These are phyloP conservation scores for Cudoniella acicularis DNA, from an alignment of 495 filamentous ascomycete species.

Conservation along the genomic window DNA sequence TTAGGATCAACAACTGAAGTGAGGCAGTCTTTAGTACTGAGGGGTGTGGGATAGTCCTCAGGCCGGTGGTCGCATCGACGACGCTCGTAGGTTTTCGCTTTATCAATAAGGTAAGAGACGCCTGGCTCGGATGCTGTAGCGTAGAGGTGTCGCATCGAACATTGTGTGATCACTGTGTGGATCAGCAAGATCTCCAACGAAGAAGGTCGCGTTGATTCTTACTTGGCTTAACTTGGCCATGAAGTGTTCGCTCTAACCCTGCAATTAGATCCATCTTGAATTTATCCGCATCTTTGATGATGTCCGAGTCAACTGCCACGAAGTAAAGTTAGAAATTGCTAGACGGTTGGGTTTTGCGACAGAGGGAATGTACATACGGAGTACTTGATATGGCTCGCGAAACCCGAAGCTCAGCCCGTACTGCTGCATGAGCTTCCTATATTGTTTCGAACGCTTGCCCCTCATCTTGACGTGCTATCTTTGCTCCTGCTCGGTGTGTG, in stretches of 20 bases:
- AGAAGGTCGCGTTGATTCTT: no score
- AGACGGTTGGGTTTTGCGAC: not conserved
- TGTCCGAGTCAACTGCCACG: constrained; percentile 66
- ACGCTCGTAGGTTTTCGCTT: constrained; percentile 73
- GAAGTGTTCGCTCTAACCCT: constrained; percentile 68
- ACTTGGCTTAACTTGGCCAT: constrained; percentile 83
- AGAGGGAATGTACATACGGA: constrained; percentile 50
- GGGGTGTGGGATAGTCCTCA: constrained; percentile 62
- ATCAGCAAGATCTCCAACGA: not conserved
- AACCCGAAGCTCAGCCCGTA: constrained; percentile 82
- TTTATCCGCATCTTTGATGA: constrained; percentile 65
- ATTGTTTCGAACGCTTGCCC: constrained; percentile 91
- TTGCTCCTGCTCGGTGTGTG: not conserved
- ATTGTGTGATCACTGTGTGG: constrained; percentile 56
- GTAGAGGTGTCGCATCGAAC: constrained; percentile 72
- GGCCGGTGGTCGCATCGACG: constrained; percentile 87
- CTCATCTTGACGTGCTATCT: constrained; percentile 54
- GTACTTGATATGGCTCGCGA: constrained; percentile 89
- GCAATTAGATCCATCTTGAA: constrained; percentile 80
- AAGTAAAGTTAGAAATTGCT: constrained; percentile 11
- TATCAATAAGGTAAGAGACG: constrained; percentile 56
- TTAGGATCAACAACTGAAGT: constrained; percentile 74
- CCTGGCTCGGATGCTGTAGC: constrained; percentile 48
- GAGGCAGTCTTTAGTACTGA: constrained; percentile 74
- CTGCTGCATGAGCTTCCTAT: constrained; percentile 92